Conservation (phyloP, 352 stramenopile genomes). For the Phytopythium mirpurense region DNA sequence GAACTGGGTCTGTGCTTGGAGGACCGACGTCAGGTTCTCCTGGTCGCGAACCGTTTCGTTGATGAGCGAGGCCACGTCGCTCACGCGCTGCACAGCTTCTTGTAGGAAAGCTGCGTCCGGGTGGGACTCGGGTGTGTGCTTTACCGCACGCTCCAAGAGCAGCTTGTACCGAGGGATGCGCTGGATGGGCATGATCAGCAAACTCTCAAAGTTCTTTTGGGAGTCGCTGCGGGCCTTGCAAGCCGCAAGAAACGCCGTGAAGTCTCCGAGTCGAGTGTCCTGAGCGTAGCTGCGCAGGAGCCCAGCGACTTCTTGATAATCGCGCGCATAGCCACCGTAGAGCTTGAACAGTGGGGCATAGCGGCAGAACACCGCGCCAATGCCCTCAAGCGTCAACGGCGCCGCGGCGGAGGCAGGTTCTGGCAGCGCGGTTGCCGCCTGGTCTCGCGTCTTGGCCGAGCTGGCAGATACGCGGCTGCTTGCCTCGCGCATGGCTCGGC, state of each 20-base stretch:
- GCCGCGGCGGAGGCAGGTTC: conserved; percentile 14
- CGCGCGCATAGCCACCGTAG: conserved; percentile 78
- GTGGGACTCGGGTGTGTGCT: conserved; percentile 60
- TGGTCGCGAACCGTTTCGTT: conserved; percentile 83
- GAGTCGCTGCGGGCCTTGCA: conserved; percentile 50
- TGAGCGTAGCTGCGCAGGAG: conserved; percentile 52
- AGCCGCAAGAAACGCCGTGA: conserved; percentile 47
- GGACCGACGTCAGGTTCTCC: conserved; percentile 74
- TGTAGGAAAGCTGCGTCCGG: conserved; percentile 57
- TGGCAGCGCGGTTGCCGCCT: conserved; percentile 6
- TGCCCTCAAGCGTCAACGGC: conserved; percentile 26
- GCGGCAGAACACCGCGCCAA: conserved; percentile 75
- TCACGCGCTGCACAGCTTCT: conserved; percentile 54
- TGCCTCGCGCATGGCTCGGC: neutral
- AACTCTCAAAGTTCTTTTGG: conserved; percentile 69
- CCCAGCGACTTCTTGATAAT: conserved; percentile 71
- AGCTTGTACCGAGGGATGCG: conserved; percentile 90
- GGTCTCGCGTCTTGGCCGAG: conserved; percentile 4
- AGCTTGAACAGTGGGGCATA: conserved; percentile 82
- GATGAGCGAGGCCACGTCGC: conserved; percentile 60
- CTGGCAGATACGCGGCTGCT: neutral
- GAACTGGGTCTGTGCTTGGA: conserved; percentile 79
- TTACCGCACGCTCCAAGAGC: conserved; percentile 69
- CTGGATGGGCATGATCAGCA: conserved; percentile 92
- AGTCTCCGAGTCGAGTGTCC: conserved; percentile 36